Percentiles rank a stretch among this genome's conserved stretches.
phyloP scores from a whole-genome alignment of 2,329 filamentous ascomycete species.

The Ilyonectria destructans region DNA sequence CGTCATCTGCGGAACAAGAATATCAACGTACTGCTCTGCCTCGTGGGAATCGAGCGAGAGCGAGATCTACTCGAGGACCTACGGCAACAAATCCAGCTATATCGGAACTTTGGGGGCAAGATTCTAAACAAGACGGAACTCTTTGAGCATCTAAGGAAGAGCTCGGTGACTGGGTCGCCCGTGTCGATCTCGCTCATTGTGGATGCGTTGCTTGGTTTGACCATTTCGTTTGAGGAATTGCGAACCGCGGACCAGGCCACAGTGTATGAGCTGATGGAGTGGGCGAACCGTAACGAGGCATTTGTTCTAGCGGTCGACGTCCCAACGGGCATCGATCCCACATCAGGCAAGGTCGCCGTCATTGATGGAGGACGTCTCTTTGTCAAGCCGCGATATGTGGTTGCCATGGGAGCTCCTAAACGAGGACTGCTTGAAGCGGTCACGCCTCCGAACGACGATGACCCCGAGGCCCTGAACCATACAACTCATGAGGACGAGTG shows the following conservation, averaged over 20 bases:
- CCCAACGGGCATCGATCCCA: slow-evolving; percentile 89
- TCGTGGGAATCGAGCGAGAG: slow-evolving; percentile 89
- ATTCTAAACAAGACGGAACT: slow-evolving; percentile 76
- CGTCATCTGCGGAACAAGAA: slow-evolving; percentile 90
- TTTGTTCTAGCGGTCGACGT: slow-evolving; percentile 91
- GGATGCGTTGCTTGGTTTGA: slow-evolving; percentile 89
- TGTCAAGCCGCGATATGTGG: slow-evolving; percentile 85
- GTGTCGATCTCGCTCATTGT: slow-evolving; percentile 83
- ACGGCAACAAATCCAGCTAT: slow-evolving; percentile 85
- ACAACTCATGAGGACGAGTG: slow-evolving; percentile 73
- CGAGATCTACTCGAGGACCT: slow-evolving; percentile 86
- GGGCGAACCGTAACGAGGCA: slow-evolving; percentile 91
- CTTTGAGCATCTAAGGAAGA: slow-evolving; percentile 72
- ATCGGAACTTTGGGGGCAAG: slow-evolving; percentile 86
- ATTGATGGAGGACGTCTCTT: slow-evolving; percentile 86
- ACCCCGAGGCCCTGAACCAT: slow-evolving; percentile 50
- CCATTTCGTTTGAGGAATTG: slow-evolving; percentile 90
- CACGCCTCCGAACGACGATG: slow-evolving; percentile 64
- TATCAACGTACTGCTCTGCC: slow-evolving; percentile 84
- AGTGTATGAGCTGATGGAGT: slow-evolving; percentile 91
- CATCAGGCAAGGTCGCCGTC: slow-evolving; percentile 76
- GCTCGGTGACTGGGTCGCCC: slow-evolving; percentile 59
- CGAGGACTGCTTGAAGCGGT: slow-evolving; percentile 86
- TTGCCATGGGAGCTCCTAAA: slow-evolving; percentile 90
- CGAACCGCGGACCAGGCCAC: slow-evolving; percentile 86